Evolutionary conservation across 257 asterid genomes (phyloP), one percentile per base, ranked within the genome.

Genomic region (Scutellaria baicalensis): DNA sequence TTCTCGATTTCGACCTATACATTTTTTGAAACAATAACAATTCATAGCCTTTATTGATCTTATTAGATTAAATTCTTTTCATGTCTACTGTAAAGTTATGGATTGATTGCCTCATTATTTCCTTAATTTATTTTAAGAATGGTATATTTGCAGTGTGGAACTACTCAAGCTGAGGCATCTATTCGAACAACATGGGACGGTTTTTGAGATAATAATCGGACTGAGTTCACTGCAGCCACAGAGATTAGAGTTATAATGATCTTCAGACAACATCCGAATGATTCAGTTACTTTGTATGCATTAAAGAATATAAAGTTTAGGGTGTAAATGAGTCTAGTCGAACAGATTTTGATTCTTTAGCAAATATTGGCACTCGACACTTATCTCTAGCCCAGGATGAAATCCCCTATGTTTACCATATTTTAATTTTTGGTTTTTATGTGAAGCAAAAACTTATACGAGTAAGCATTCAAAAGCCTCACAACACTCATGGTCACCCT

Each of bases 71-170:
- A n/a, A 27, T 27, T 27, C 33, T 27, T 27, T 27, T 27, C 33
- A 27, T 1, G 33, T 27, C 3, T 27, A 27, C 4, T 27, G 33
- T 27, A 27, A 27, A 27, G 5, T 27, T 27, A n/a, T n/a, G n/a
- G n/a, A n/a, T n/a, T n/a, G n/a, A n/a, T n/a, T n/a, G n/a, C n/a
- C n/a, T n/a, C n/a, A n/a, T n/a, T n/a, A n/a, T n/a, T n/a, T n/a
- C n/a, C n/a, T n/a, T n/a, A n/a, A n/a, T n/a, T 42, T 6, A 18
- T 13, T 9, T n/a, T 69, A 17, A 14, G 3, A 6, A 48, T 45
- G 54, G 20, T 39, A 64, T 48, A 3, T 44, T 40, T 73, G 79
- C 84, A 80, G 84, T 36, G 59, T 69, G 82, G 81, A 73, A 47
- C 48, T 73, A 64, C 63, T 58, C 70, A 73, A 65, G 59, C 73